These are phyloP conservation scores for Oryza punctata DNA, from an alignment of 176 grass and related monocot genomes.

Conservation along the genomic window DNA sequence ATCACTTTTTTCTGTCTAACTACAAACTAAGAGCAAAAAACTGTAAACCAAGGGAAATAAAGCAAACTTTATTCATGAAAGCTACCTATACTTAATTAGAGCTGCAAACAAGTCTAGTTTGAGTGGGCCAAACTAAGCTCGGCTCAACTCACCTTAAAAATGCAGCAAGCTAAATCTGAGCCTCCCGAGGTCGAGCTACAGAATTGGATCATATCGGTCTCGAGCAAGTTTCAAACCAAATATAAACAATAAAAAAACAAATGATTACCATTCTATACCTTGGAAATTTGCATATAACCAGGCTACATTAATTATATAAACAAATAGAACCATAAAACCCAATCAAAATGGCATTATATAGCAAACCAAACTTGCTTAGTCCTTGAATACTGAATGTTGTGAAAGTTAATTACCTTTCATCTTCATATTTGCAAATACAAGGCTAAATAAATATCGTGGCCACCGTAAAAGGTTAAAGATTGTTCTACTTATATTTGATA, in stretches of 20 bases:
- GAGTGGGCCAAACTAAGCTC: not conserved
- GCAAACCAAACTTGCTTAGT: not conserved
- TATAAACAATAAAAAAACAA: not conserved
- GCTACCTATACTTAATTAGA: not conserved
- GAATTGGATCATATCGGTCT: not conserved
- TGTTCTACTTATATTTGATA: too few relatives aligned
- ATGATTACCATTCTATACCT: not conserved
- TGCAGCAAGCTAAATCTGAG: not conserved
- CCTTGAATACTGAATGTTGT: not conserved
- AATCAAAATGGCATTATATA: not conserved
- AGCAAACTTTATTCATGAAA: not conserved
- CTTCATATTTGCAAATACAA: not conserved
- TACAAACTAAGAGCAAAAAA: slow-evolving; percentile 15
- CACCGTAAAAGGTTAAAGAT: too few relatives aligned
- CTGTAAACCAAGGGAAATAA: not conserved
- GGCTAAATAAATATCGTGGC: too few relatives aligned
- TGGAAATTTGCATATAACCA: not conserved
- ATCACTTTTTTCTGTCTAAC: not conserved
- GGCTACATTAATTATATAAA: not conserved
- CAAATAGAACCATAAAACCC: not conserved
- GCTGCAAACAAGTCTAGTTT: not conserved
- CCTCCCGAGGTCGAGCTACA: not conserved
- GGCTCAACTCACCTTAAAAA: not conserved
- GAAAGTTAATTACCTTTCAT: not conserved
- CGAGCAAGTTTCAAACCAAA: not conserved